These are phyloP conservation scores for Eimeria necatrix DNA, from an alignment of 169 alveolate species.

Conservation along the genomic window DNA sequence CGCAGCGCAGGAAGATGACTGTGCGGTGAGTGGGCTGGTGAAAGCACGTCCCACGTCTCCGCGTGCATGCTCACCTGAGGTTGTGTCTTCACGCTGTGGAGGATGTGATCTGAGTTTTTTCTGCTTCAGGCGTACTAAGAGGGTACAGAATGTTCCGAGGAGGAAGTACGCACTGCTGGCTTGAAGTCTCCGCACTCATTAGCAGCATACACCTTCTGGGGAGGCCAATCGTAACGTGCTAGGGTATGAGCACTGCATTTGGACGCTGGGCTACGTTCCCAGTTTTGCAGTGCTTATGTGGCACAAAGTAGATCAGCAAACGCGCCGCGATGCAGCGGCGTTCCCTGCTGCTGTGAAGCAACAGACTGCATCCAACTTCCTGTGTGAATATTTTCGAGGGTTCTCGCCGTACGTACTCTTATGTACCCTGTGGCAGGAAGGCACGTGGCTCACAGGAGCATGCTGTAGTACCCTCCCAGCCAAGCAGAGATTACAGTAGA, in stretches of 20 bases:
- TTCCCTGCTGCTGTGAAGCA: background rate
- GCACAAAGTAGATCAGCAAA: no score
- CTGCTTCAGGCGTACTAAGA: constrained; percentile 57
- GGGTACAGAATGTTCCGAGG: constrained; percentile 74
- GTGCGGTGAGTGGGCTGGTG: constrained; percentile 84
- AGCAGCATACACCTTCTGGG: background rate
- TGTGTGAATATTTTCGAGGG: background rate
- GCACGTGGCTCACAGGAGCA: no score
- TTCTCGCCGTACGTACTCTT: no score
- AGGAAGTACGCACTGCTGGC: constrained; percentile 76
- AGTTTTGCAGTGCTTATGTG: background rate
- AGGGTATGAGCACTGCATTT: background rate
- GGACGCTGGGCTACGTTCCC: background rate
- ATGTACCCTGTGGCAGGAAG: no score
- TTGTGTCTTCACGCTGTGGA: background rate
- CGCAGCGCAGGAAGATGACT: constrained; percentile 91
- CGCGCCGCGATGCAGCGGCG: no score
- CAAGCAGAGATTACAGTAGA: no score
- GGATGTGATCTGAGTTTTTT: background rate
- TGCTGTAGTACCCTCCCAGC: no score
- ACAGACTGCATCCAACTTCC: background rate
- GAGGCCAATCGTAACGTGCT: background rate
- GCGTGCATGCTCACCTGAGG: background rate
- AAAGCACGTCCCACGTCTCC: background rate
- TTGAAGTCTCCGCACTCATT: background rate